Evolutionary conservation across 108 stramenopile genomes (phyloP), one percentile per base, ranked within the genome.

Genomic region (Cyclotella cryptica): DNA sequence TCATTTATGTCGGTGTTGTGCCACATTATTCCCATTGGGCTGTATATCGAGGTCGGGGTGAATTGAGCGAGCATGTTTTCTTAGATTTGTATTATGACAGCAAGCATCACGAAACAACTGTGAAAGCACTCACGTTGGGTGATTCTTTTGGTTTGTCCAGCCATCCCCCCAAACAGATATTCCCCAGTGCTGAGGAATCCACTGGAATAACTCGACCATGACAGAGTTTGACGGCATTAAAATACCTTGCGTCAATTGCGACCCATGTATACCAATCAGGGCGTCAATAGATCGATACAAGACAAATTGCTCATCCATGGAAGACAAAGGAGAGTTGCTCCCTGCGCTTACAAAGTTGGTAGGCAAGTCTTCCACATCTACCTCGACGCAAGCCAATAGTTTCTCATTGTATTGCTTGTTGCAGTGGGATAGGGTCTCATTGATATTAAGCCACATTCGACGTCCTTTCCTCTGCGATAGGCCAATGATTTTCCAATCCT

Each of bases 201-300:
- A 84, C n/a, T 77, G 84, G 13, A 84, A 73, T 19, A 84, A 26
- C 40, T 84, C 84, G 15, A 84, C 67, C 54, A 84, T 71, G 5
- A 70, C 26, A 13, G 78, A 79, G 17, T 62, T 52, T 12, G 73
- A 26, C 26, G 66, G 55, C 78, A 84, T 80, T 43, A 74, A 63
- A 12, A 84, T 53, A 0, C 77, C 84, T 43, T 84, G 77, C 1
- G 84, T 79, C 69, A 84, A 22, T 43, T 78, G 77, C 14, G 78
- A 72, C 17, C 84, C 84, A 80, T 84, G 84, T 41, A 84, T 84
- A 12, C 84, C 84, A 22, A 80, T 71, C 17, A 80, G 64, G 8
- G 52, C 84, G 76, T 79, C 62, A 10, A 84, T 51, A 15, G 73
- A 62, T 61, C 51, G 77, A 52, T 84, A 78, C 18, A 69, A 43